These are phyloP conservation scores for Primulina tabacum DNA, from an alignment of 257 asterid genomes.

Conservation along the genomic window DNA sequence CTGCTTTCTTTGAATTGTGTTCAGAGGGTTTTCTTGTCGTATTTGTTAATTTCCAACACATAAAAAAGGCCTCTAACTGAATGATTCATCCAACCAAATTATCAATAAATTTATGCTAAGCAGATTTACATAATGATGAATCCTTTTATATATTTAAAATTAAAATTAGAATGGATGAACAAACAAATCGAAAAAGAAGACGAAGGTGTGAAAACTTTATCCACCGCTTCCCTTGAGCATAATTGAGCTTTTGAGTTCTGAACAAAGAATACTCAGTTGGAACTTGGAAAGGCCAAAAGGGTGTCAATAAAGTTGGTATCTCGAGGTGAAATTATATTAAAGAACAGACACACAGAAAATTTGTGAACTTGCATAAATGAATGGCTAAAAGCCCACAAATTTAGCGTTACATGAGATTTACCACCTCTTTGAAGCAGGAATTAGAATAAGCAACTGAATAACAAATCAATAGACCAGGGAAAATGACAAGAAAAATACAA, in stretches of 20 bases:
- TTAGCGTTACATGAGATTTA: slow-evolving; percentile 33
- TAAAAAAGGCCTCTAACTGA: slow-evolving; percentile 24
- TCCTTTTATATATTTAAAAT: no score
- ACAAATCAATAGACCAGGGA: not conserved
- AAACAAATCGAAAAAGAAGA: no score
- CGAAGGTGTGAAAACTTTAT: no score
- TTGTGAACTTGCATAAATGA: slow-evolving; percentile 30
- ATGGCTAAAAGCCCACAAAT: slow-evolving; percentile 31
- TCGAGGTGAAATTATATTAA: slow-evolving; percentile 30
- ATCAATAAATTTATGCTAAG: not conserved
- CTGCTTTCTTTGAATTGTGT: slow-evolving; percentile 52
- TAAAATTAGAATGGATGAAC: no score
- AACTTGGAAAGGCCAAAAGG: not conserved
- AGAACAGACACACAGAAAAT: slow-evolving; percentile 29
- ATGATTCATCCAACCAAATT: slow-evolving; percentile 19
- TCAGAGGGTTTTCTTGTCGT: slow-evolving; percentile 29
- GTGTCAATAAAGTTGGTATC: not conserved
- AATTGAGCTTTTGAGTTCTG: not conserved
- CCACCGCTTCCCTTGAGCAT: no score
- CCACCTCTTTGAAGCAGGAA: slow-evolving; percentile 3
- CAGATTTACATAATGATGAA: not conserved
- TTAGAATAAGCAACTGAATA: not conserved
- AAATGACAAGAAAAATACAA: not conserved
- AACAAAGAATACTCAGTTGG: slow-evolving; percentile 19
- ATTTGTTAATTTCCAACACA: slow-evolving; percentile 40